Conservation (phyloP, 805 yeast species). For the Suhomyces sp. region DNA sequence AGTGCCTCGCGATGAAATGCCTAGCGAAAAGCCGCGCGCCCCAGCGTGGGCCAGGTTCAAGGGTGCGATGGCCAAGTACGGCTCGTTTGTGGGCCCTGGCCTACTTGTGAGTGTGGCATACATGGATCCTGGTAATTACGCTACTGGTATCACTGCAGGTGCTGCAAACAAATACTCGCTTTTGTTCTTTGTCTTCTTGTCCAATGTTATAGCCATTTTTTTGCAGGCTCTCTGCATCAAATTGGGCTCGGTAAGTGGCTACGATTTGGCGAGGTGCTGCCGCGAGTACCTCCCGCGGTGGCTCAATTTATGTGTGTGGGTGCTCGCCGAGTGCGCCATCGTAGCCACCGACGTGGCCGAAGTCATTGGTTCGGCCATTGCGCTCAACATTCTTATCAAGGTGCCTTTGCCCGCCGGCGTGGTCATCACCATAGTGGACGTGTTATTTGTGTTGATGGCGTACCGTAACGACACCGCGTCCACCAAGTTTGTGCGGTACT, state of each 20-base stretch:
- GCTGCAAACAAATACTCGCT: constrained; percentile 42
- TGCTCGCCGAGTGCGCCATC: constrained; percentile 47
- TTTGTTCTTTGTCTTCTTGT: constrained; percentile 40
- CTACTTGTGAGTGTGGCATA: constrained; percentile 48
- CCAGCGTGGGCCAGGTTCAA: not conserved
- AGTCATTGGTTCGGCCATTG: constrained; percentile 52
- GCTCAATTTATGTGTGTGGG: constrained; percentile 38
- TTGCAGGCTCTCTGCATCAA: constrained; percentile 44
- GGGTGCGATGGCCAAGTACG: constrained; percentile 27
- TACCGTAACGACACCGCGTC: constrained; percentile 43
- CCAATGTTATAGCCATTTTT: constrained; percentile 46
- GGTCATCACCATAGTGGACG: constrained; percentile 43
- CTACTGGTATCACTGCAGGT: constrained; percentile 49
- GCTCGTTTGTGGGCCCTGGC: constrained; percentile 47
- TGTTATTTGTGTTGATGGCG: constrained; percentile 45
- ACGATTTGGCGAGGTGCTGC: constrained; percentile 45
- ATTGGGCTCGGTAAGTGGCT: constrained; percentile 49
- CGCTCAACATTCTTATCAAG: constrained; percentile 43
- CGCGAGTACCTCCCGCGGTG: constrained; percentile 38
- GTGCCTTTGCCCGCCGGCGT: constrained; percentile 52
- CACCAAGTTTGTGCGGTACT: constrained; percentile 30
- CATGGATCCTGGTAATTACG: constrained; percentile 54
- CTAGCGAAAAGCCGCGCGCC: too few species aligned
- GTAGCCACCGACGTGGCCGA: constrained; percentile 54
- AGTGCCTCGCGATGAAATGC: too few species aligned